phyloP scores from a whole-genome alignment of 1,284 basidiomycete species.

The Cutaneotrichosporon dermatis region DNA sequence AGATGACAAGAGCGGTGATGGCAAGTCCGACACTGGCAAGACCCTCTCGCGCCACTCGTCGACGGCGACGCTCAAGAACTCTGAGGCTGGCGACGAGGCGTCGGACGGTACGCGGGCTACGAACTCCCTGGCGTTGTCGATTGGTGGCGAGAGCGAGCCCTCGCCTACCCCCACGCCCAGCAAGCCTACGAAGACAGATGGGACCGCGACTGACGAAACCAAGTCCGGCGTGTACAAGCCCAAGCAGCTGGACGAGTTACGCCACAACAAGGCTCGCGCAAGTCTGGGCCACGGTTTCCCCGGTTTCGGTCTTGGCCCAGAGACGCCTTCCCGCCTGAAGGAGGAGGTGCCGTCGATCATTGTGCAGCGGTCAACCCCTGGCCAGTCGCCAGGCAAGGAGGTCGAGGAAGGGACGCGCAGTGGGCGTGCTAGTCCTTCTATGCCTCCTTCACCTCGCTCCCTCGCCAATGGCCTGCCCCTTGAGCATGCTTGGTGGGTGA shows the following conservation, averaged over 20 bases:
- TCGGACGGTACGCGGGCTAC: too few relatives aligned
- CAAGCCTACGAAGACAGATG: not conserved
- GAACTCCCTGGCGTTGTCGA: not conserved
- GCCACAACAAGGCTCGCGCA: not conserved
- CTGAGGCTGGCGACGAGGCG: not conserved
- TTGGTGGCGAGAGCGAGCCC: not conserved
- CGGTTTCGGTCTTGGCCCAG: not conserved
- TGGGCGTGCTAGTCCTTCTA: not conserved
- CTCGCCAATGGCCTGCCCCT: slow-evolving; percentile 63
- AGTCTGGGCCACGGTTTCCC: slow-evolving; percentile 9
- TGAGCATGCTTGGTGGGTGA: slow-evolving; percentile 69
- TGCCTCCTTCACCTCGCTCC: not conserved
- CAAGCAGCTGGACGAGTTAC: not conserved
- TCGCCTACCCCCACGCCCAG: not conserved
- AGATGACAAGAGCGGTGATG: not conserved
- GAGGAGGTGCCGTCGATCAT: slow-evolving; percentile 17
- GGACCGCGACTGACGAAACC: not conserved
- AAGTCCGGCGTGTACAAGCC: not conserved
- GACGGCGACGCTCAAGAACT: not conserved
- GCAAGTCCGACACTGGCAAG: too few relatives aligned
- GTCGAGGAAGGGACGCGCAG: not conserved
- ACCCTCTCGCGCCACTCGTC: not conserved
- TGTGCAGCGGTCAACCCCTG: slow-evolving; percentile 28
- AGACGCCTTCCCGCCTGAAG: slow-evolving; percentile 1
- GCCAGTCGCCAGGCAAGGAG: not conserved